Base-by-base conservation (phyloP, 345 rosid species). In the Crucihimalaya himalaica region DNA sequence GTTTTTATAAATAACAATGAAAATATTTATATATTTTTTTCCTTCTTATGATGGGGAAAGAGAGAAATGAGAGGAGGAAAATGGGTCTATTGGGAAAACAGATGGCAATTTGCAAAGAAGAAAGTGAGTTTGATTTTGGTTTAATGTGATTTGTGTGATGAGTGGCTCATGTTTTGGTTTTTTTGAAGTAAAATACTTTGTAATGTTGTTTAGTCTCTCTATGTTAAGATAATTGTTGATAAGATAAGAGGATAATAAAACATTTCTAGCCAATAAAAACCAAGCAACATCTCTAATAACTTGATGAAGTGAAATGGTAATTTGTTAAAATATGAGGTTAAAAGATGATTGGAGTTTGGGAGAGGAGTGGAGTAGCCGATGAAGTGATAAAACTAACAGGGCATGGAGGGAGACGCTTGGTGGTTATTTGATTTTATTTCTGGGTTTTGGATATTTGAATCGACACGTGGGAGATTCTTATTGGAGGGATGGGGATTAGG, bases 401-500 rank as follows among this genome's bases (percentile, higher is more conserved):
- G 84, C 28, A 82, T 82, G 93, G 87, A 74, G 85, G 67, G 32
- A 80, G 70, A 80, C 66, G 77, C 84, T 80, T 84, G 96, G 96
- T 78, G 83, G 82, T 73, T 34, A 59, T 73, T 77, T 57, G 67
- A 39, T 58, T 63, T 50, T 63, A 37, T 47, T 32, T 60, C 67
- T 48, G 18, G 31, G 47, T 71, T 78, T 76, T 64, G 88, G 93
- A 85, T 87, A 86, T 82, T 57, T 58, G 78, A 63, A 13, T 3
- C 37, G 79, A 66, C 89, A 90, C 85, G 85, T 87, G 93, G 88
- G 75, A 8, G 0, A 2, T 2, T 2, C 11, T 2, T 35, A 67
- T 61, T 83, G 92, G 86, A 15, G 34, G n/a, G 4, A 46, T 81
- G 67, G 54, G 64, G 97, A 86, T 89, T 81, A 82, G 84, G 84